Base-by-base conservation (phyloP, 2,329 filamentous ascomycete genomes). In the Fusarium nurragi region DNA sequence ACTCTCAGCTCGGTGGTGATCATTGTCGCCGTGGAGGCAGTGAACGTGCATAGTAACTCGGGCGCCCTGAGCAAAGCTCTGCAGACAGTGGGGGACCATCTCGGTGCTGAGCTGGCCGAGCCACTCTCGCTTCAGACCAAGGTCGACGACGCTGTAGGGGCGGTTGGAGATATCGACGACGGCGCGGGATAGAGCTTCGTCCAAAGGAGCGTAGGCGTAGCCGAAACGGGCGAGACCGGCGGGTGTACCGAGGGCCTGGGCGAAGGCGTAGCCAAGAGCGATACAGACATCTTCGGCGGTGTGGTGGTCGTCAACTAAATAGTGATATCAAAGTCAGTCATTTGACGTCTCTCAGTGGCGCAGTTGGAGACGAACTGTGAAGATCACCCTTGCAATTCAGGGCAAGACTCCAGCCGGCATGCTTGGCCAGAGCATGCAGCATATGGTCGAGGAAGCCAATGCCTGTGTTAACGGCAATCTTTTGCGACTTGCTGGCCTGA, bases 371-470 rank as follows among this genome's bases (percentile, higher is more conserved):
- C 88, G 67, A 80, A 94, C 92, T 97, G 82, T 97, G 91, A 50
- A 98, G 81, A 80, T 99, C 95, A 52, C 95, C 95, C 77, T 90
- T 86, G 78, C 93, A 96, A 66, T 88, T 84, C 55, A 99, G 82
- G 28, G 88, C 88, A 71, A 99, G 80, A 81, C 91, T 95, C 95
- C 94, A 98, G 64, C 95, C 94, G 7, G 91, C 89, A 80, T 99
- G 95, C 80, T 99, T 98, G 47, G 95, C 92, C 53, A 98, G 85
- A 7, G 95, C 95, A 79, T 99, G 95, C 47, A 98, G 86, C 94
- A 99, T 98, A 83, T 99, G 95, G 81, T 99, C 95, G 54, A 99
- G 84, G 80, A 99, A 99, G 59, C 95, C 95, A 77, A 99, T 97
- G 67, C 95, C 95, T 0, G 94, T 97, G 83, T 92, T 89, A 68